Conservation (phyloP, 1,139 yeast species). For the Kazachstania sp. region DNA sequence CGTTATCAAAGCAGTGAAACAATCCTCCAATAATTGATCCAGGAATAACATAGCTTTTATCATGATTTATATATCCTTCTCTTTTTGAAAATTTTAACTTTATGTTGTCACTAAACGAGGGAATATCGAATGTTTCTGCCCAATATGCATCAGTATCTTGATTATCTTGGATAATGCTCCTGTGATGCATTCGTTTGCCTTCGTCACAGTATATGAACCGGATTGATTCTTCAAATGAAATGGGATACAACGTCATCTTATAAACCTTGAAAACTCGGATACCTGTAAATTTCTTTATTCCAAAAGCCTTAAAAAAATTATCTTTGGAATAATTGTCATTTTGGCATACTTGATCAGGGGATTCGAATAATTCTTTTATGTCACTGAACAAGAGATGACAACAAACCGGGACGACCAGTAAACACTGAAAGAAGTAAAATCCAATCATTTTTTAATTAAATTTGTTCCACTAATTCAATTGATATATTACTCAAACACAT, state of each 20-base stretch:
- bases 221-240: conserved; percentile 41
- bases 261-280: conserved; percentile 49
- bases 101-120: conserved; percentile 23
- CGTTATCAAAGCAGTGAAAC: conserved; percentile 43
- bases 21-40: conserved; percentile 59
- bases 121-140: conserved; percentile 46
- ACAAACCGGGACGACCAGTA: not conserved
- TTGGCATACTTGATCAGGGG: conserved; percentile 1
- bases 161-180: conserved; percentile 33
- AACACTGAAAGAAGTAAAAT: too few species aligned
- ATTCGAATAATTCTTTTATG: not conserved
- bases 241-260: conserved; percentile 36
- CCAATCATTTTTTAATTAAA: too few species aligned
- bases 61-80: conserved; percentile 47
- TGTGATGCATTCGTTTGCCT: conserved; percentile 45
- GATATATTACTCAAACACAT: too few species aligned
- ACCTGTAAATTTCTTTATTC: conserved; percentile 36
- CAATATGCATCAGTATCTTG: conserved; percentile 41
- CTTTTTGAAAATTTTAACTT: conserved; percentile 61
- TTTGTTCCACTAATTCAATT: too few species aligned
- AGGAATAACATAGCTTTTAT: conserved; percentile 47
- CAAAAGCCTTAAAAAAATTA: not conserved
- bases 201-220: conserved; percentile 46
- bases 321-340: not conserved
- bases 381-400: not conserved